phyloP scores from a whole-genome alignment of 2,329 filamentous ascomycete species.

The Pyricularia pennisetigena region DNA sequence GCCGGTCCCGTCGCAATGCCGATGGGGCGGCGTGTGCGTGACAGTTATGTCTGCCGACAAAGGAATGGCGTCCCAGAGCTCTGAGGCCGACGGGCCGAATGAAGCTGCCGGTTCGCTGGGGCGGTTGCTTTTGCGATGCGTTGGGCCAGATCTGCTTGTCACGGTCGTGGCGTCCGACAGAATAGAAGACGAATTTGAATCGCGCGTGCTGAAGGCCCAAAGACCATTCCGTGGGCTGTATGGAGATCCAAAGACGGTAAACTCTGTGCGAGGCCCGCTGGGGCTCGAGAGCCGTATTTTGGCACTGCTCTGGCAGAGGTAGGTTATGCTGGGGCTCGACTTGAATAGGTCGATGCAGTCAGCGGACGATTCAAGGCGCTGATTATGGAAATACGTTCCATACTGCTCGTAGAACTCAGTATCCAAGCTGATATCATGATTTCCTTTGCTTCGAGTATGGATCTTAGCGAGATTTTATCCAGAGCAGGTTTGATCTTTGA shows the following conservation, averaged over 20 bases:
- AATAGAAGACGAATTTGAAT: neutral
- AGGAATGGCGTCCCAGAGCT: conserved; percentile 53
- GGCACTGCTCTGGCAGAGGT: conserved; percentile 49
- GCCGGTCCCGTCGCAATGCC: conserved; percentile 43
- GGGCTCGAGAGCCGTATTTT: conserved; percentile 43
- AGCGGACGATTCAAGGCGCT: conserved; percentile 38
- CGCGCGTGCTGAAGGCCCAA: conserved; percentile 53
- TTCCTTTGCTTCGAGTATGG: conserved; percentile 36
- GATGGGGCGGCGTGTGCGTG: conserved; percentile 58
- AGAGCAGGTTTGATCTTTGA: neutral
- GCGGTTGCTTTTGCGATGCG: neutral
- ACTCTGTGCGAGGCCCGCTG: conserved; percentile 45
- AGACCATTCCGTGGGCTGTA: conserved; percentile 45
- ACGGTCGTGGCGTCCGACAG: neutral
- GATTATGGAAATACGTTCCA: conserved; percentile 45
- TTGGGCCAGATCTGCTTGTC: too few species aligned
- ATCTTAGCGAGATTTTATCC: neutral
- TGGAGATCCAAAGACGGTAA: conserved; percentile 64
- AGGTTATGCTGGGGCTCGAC: conserved; percentile 47
- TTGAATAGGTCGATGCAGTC: conserved; percentile 45
- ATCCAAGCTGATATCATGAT: conserved; percentile 68
- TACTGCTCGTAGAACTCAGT: conserved; percentile 46
- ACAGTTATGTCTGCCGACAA: conserved; percentile 54
- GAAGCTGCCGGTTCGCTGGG: neutral
- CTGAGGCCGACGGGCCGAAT: neutral